phyloP scores from a whole-genome alignment of 495 filamentous ascomycete genomes.

The Penicillium chermesinum region DNA sequence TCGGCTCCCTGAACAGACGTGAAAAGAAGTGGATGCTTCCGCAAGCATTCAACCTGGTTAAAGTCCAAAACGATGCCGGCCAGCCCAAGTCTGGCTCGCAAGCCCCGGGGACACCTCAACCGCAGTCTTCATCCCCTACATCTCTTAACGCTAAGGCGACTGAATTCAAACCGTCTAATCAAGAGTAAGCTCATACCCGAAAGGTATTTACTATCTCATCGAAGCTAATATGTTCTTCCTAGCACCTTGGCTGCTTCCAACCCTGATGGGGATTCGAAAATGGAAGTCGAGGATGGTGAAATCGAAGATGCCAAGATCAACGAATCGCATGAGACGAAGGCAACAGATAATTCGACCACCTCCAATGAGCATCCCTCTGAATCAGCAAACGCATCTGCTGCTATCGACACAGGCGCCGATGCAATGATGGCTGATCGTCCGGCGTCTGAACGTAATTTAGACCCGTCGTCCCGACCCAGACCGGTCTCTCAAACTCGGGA shows the following conservation, averaged over 20 bases:
- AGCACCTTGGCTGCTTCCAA: no score
- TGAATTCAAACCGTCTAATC: slow-evolving; percentile 41
- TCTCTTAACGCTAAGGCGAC: slow-evolving; percentile 43
- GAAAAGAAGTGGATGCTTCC: slow-evolving; percentile 81
- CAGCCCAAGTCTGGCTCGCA: slow-evolving; percentile 21
- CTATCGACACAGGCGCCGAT: slow-evolving; percentile 14
- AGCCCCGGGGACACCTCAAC: slow-evolving; percentile 30
- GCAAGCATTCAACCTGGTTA: slow-evolving; percentile 59
- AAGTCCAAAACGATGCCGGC: slow-evolving; percentile 22
- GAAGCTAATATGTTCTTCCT: no score
- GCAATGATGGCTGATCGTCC: slow-evolving; percentile 12
- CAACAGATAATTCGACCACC: slow-evolving; percentile 7
- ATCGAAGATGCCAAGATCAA: slow-evolving; percentile 61
- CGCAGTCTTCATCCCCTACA: slow-evolving; percentile 31
- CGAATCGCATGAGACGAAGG: slow-evolving; percentile 24
- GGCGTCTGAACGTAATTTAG: slow-evolving; percentile 11
- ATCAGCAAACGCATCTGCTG: slow-evolving; percentile 8
- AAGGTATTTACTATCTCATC: no score
- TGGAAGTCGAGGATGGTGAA: slow-evolving; percentile 74
- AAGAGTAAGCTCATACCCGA: slow-evolving; percentile 50
- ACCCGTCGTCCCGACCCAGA: slow-evolving; percentile 23
- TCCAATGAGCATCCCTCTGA: slow-evolving; percentile 2
- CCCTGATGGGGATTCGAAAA: no score
- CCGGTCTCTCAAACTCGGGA: slow-evolving; percentile 26
- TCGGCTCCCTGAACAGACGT: slow-evolving; percentile 73